phyloP scores from a whole-genome alignment of 169 alveolate species.

The Cryptosporidium canis region DNA sequence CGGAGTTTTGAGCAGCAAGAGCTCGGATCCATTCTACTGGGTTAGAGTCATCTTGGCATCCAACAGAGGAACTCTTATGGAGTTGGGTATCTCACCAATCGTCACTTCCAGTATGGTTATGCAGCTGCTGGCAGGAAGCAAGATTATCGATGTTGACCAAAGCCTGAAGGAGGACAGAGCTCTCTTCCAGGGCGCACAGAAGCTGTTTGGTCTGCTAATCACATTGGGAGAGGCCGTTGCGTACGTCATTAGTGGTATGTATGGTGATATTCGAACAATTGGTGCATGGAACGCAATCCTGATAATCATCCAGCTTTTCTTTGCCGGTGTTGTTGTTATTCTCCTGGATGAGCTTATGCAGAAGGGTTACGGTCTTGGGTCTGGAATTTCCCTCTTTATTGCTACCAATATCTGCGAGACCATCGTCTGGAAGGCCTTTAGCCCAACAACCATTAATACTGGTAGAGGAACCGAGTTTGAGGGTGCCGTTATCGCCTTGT shows the following conservation, averaged over 20 bases:
- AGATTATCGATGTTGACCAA: slow-evolving; percentile 98
- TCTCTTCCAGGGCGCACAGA: slow-evolving; percentile 95
- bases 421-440: slow-evolving; percentile 98
- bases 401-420: slow-evolving; percentile 99
- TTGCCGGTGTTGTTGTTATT: slow-evolving; percentile 99
- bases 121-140: slow-evolving; percentile 99
- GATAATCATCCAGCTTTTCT: slow-evolving; percentile 94
- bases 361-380: slow-evolving; percentile 99
- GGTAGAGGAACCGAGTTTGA: slow-evolving; percentile 98
- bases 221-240: slow-evolving; percentile 99
- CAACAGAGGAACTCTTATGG: slow-evolving; percentile 99
- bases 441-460: slow-evolving; percentile 98
- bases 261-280: slow-evolving; percentile 95
- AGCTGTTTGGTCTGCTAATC: slow-evolving; percentile 96
- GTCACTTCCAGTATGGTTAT: slow-evolving; percentile 99
- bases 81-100: slow-evolving; percentile 98
- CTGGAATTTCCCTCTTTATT: slow-evolving; percentile 99
- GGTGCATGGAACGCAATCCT: slow-evolving; percentile 97
- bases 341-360: slow-evolving; percentile 98
- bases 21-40: slow-evolving; percentile 98
- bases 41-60: slow-evolving; percentile 98
- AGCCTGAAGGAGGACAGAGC: slow-evolving; percentile 97
- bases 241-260: slow-evolving; percentile 96
- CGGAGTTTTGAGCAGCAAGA: slow-evolving; percentile 95
- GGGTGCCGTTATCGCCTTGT: slow-evolving; percentile 98